Base-by-base conservation (phyloP, 2,329 filamentous ascomycete species). In the Ascochyta viciae-villosae region DNA sequence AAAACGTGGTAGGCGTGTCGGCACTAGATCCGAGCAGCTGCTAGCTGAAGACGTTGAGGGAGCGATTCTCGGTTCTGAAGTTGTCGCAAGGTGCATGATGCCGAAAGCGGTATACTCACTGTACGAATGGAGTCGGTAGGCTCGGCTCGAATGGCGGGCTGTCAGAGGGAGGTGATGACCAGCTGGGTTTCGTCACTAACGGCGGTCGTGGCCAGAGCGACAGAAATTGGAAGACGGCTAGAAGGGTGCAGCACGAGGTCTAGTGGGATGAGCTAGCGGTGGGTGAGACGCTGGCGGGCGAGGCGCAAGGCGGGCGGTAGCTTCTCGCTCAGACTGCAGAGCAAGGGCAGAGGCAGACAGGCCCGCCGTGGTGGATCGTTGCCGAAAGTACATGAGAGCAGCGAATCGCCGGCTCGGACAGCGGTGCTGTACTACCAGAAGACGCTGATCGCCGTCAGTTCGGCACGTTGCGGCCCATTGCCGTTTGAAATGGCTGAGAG, bases 1-100 rank as follows among this genome's bases (percentile, higher is more conserved):
- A 61, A 62, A 64, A 57, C 58, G 35, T 68, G 68, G 67, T 65
- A 64, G 63, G 19, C 19, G 34, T 41, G 34, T 35, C 50, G 53
- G 53, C 50, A 50, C 35, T 55, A 66, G 64, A 72, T 73, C 70
- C 71, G 46, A 46, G 27, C 64, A 62, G 54, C 47, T 62, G 46
- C 48, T 60, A 65, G 64, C 56, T 46, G 43, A 45, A 42, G 50
- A 51, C 59, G 55, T 51, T 61, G 61, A 64, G 61, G 64, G 64
- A 48, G 52, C 48, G 39, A 48, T 57, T 57, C 38, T 57, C 48
- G 54, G 48, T 26, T 35, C 33, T 46, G 43, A 45, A 22, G 53
- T 27, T 12, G 34, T 57, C 26, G 54, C 44, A 43, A 52, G 33
- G 44, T 12, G 35, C 12, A 31, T 5, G 29, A 15, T 44, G 23